A percentile compares a stretch with the other conserved stretches of the same genome.
Conservation (phyloP, 345 rosid species). For the Brassica napus region DNA sequence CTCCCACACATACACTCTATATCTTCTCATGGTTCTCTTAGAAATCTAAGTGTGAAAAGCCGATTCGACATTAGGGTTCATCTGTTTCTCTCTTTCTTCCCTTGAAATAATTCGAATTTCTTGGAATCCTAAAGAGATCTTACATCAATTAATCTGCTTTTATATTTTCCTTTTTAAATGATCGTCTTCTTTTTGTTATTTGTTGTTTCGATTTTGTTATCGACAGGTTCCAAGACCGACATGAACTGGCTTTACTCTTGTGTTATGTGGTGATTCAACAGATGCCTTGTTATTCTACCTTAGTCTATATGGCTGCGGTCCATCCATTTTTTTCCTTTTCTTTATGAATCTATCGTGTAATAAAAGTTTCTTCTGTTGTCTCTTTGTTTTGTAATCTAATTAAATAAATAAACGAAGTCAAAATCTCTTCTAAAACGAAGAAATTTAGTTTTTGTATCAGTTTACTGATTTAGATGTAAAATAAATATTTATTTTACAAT, state of each 20-base stretch:
- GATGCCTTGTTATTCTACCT: slow-evolving; percentile 36
- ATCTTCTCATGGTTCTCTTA: not conserved
- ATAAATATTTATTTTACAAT: slow-evolving; percentile 22
- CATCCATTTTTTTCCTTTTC: slow-evolving; percentile 8
- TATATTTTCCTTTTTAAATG: slow-evolving; percentile 13
- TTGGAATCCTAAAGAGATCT: slow-evolving; percentile 36
- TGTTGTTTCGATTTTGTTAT: slow-evolving; percentile 30
- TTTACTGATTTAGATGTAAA: slow-evolving; percentile 3
- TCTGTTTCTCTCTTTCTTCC: slow-evolving; percentile 24
- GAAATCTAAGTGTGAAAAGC: not conserved
- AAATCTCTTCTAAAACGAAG: slow-evolving; percentile 23
- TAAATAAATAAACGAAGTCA: slow-evolving; percentile 18
- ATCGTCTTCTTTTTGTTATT: not conserved
- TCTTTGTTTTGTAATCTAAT: slow-evolving; percentile 6
- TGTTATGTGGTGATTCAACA: slow-evolving; percentile 37
- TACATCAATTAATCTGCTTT: slow-evolving; percentile 12
- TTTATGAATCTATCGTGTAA: slow-evolving; percentile 21
- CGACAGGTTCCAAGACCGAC: slow-evolving; percentile 76
- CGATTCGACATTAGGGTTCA: slow-evolving; percentile 38
- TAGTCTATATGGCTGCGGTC: slow-evolving; percentile 25
- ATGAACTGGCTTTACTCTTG: slow-evolving; percentile 46
- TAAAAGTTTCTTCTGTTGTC: slow-evolving; percentile 19
- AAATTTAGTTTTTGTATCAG: slow-evolving; percentile 17
- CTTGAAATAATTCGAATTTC: slow-evolving; percentile 1
- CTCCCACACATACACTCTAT: not conserved